phyloP scores from a whole-genome alignment of 192 early-diverging fungal genomes.

The Podila clonocystis region DNA sequence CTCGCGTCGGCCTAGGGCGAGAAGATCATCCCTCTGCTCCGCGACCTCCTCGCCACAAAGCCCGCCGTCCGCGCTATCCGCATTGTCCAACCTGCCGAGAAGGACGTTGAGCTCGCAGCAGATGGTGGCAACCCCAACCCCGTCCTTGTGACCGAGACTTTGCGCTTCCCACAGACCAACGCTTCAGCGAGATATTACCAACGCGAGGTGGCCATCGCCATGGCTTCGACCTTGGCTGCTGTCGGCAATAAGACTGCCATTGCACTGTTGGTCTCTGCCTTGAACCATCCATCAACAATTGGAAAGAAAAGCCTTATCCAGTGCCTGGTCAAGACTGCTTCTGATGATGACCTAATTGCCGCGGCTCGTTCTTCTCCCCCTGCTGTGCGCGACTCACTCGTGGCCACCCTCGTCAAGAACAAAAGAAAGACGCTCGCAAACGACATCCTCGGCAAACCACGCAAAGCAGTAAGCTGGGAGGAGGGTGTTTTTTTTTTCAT shows the following conservation, averaged over 20 bases:
- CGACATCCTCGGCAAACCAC: constrained; percentile 32
- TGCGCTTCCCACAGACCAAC: constrained; percentile 31
- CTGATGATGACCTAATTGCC: constrained; percentile 27
- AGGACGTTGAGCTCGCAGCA: constrained; percentile 19
- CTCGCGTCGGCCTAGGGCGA: too few species aligned
- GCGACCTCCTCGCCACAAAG: constrained; percentile 15
- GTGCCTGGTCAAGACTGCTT: constrained; percentile 17
- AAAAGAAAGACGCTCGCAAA: constrained; percentile 25
- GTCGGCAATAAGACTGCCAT: constrained; percentile 6
- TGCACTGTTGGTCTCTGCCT: constrained; percentile 6
- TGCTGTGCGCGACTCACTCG: constrained; percentile 24
- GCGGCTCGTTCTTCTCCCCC: constrained; percentile 13
- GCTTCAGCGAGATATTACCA: constrained; percentile 35
- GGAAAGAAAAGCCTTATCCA: constrained; percentile 28
- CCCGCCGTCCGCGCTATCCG: constrained; percentile 10
- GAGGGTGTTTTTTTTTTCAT: constrained; percentile 11
- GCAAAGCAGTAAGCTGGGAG: constrained; percentile 4
- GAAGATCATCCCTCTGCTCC: constrained; percentile 13
- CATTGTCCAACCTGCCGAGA: constrained; percentile 4
- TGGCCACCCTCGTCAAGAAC: constrained; percentile 4
- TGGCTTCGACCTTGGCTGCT: constrained; percentile 22
- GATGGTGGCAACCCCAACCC: constrained; percentile 42
- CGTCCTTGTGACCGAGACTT: constrained; percentile 8
- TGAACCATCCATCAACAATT: constrained; percentile 30
- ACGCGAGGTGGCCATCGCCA: constrained; percentile 6